Percentiles rank a stretch among this genome's conserved stretches.
Evolutionary conservation across 345 rosid genomes (phyloP).

Genomic region (Salix udensis): DNA sequence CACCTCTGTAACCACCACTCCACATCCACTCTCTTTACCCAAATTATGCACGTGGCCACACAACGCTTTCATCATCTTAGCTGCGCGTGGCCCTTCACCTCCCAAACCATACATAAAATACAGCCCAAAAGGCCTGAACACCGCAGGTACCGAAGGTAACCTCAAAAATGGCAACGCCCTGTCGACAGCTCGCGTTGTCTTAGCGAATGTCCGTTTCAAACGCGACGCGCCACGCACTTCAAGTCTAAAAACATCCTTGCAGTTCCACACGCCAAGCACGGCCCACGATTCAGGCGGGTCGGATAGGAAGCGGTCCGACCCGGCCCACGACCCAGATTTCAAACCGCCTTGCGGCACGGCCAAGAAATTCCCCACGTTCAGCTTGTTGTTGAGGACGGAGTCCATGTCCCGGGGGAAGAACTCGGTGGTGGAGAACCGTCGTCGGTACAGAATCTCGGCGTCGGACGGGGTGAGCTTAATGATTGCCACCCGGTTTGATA

Average conservation of each 20-base stretch:
- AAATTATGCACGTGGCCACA: constrained; percentile 82
- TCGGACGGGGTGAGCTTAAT: constrained; percentile 44
- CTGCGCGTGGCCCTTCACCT: constrained; percentile 78
- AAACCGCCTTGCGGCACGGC: constrained; percentile 59
- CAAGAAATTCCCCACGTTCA: constrained; percentile 70
- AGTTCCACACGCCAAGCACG: constrained; percentile 80
- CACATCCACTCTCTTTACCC: constrained; percentile 60
- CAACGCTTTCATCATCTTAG: constrained; percentile 52
- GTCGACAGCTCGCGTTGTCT: constrained; percentile 62
- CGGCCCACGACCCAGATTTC: constrained; percentile 44
- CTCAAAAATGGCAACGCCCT: constrained; percentile 63
- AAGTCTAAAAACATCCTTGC: constrained; percentile 64
- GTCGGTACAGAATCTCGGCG: constrained; percentile 73
- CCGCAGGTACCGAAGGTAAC: constrained; percentile 79
- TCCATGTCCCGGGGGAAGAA: constrained; percentile 92
- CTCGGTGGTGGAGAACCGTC: constrained; percentile 78
- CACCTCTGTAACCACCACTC: constrained; percentile 83
- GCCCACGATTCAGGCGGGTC: constrained; percentile 89
- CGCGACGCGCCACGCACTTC: constrained; percentile 76
- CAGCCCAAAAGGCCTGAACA: constrained; percentile 75
- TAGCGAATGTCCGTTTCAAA: constrained; percentile 51
- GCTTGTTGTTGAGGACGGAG: constrained; percentile 71
- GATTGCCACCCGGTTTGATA: constrained; percentile 47
- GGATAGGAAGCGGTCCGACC: constrained; percentile 53
- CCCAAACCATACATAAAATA: constrained; percentile 89